Base-by-base conservation (phyloP, 2,329 filamentous ascomycete genomes). In the Drechmeria coniospora region DNA sequence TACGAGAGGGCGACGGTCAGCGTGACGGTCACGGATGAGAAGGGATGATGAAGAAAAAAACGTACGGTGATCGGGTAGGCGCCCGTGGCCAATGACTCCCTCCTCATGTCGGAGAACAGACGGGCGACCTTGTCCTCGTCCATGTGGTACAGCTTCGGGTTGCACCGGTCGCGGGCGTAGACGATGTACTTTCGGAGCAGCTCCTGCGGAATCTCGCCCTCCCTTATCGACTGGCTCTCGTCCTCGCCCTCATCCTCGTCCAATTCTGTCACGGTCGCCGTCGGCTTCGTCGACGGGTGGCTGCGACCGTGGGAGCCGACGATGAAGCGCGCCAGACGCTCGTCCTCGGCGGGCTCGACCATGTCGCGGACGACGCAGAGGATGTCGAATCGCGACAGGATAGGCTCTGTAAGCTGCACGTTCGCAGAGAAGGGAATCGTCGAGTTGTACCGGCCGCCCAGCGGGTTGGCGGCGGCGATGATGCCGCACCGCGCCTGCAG, bases 21-120 rank as follows among this genome's bases (percentile, higher is more conserved):
- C 18, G 6, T 20, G 18, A 10, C 6, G 7, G 18, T 20, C 10
- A 10, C 18, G 18, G 6, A 20, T 7, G 10, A 20, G 18, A 10
- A 8, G n/a, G 3, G 3, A 4, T 5, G 6, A 6, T 11, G 7
- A 7, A 11, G 3, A 23, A 18, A 17, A 15, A 7, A 8, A 65
- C 81, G 59, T 67, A 95, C 90, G 15, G 90, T 98, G 37, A 98
- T 98, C 4, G 90, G 90, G 52, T 95, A 98, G 14, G 87, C 90
- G 14, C 90, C 90, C 15, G 90, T 98, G 1, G 86, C 86, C 35
- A 94, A 60, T 15, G 78, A 86, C 55, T 98, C 90, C 40, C 84
- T 68, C 41, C 90, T 68, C 87, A 98, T 95, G 48, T 98, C 90
- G 16, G 86, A 81, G 49, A 95, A 98, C 7, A 98, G 63, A 27